Evolutionary conservation across 179 eudicot genomes (phyloP).

Genomic region (Kewa caespitosa): DNA sequence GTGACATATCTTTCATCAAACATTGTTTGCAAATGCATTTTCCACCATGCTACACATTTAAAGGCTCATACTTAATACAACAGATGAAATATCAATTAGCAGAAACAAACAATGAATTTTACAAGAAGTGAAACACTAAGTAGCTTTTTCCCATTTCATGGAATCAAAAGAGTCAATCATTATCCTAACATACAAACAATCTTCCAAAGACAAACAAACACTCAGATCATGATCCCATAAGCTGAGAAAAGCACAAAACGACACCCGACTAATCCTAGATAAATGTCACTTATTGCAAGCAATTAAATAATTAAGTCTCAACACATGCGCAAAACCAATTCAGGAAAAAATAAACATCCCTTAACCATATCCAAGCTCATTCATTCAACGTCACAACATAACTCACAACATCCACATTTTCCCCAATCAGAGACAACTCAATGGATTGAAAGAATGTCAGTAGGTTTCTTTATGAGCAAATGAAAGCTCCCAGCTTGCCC

Average conservation of each 20-base stretch:
- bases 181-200: neutral
- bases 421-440: neutral
- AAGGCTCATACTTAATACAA: neutral
- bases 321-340: neutral
- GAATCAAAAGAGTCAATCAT: neutral
- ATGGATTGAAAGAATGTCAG: slow-evolving; percentile 29
- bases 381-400: neutral
- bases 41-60: neutral
- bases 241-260: neutral
- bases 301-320: neutral
- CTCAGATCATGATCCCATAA: neutral
- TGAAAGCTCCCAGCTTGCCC: slow-evolving; percentile 47
- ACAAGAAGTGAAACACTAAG: neutral
- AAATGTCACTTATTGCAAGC: neutral
- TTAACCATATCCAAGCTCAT: neutral
- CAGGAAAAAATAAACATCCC: neutral
- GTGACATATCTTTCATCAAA: neutral
- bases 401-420: neutral
- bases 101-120: neutral
- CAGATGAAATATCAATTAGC: neutral
- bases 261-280: neutral
- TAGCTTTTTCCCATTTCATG: neutral
- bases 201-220: neutral
- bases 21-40: neutral
- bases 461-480: slow-evolving; percentile 66